Percentiles rank a stretch among this genome's conserved stretches.
Evolutionary conservation across 2,329 filamentous ascomycete genomes (phyloP).

Genomic region (Diaporthe ilicicola): DNA sequence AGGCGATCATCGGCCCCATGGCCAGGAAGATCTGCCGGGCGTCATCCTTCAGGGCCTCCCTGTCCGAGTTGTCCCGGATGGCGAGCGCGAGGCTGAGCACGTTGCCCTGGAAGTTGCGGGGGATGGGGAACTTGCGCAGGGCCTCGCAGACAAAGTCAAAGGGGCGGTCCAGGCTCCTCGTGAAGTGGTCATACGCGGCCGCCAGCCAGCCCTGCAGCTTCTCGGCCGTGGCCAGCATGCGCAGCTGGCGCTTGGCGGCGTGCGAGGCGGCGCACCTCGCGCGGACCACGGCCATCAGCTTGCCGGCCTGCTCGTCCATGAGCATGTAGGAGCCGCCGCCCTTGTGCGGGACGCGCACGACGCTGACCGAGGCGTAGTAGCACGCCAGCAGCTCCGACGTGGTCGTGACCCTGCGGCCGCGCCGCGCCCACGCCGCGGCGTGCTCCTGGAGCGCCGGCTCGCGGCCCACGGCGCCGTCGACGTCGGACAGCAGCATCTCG

Average conservation of each 20-base stretch:
- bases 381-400: background rate
- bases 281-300: background rate
- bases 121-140: conserved; percentile 2
- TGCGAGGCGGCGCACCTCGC: background rate
- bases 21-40: background rate
- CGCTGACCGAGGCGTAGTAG: conserved; percentile 1
- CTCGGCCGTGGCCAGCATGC: conserved; percentile 6
- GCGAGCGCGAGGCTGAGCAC: background rate
- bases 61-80: background rate
- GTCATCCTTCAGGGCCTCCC: background rate
- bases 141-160: conserved; percentile 15
- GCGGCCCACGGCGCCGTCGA: background rate
- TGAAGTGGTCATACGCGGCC: conserved; percentile 12
- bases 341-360: conserved; percentile 16
- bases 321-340: conserved; percentile 15
- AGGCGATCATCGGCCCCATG: background rate
- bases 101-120: background rate
- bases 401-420: background rate
- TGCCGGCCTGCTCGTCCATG: conserved; percentile 14
- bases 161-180: background rate
- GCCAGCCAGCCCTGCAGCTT: background rate
- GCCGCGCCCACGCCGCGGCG: background rate
- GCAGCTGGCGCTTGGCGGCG: background rate
- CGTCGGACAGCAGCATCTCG: background rate
- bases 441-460: background rate